Evolutionary conservation across 805 yeast genomes (phyloP), one percentile per base, ranked within the genome.

Genomic region (Wickerhamiella galacta): DNA sequence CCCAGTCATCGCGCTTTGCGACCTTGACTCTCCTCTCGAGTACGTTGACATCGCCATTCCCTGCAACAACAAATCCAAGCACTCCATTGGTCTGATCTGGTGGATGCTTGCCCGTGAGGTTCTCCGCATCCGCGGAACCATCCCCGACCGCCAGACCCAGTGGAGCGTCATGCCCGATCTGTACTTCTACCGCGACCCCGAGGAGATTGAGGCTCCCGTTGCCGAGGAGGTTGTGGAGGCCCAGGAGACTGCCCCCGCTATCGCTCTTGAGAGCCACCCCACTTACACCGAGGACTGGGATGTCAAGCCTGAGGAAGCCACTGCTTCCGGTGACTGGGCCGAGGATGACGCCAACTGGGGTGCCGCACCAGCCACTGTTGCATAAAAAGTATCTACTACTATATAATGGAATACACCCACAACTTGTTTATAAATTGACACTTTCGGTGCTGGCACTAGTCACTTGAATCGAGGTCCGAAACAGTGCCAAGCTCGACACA

Each of bases 101-200:
- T 90, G 93, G 93, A 72, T 90, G 68, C 65, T 90, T 56, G 90
- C 98, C 59, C 82, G 99, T 71, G 99, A 90, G 72, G 96, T 90
- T 56, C 75, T 90, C 63, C 82, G 99, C 73, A 78, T 90, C 67
- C 80, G 95, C 72, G 98, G 99, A 62, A 75, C 83, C 61, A 67
- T 90, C 54, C 83, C 92, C 61, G 78, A 80, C 81, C 83, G 99
- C 75, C 61, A 79, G 52, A 81, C 90, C 66, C 76, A 79, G 65
- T 90, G 99, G 99, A 70, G 92, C 53, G 90, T 90, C 63, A 90
- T 90, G 98, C 96, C 96, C 66, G 99, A 90, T 72, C 76, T 90
- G 66, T 90, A 85, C 85, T 90, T 90, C 85, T 90, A 90, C 95
- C 90, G 99, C 77, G 95, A 90, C 72, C 98, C 99, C 61, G 96